Base-by-base conservation (phyloP, 1,284 basidiomycete genomes). In the Gomphus sp. region DNA sequence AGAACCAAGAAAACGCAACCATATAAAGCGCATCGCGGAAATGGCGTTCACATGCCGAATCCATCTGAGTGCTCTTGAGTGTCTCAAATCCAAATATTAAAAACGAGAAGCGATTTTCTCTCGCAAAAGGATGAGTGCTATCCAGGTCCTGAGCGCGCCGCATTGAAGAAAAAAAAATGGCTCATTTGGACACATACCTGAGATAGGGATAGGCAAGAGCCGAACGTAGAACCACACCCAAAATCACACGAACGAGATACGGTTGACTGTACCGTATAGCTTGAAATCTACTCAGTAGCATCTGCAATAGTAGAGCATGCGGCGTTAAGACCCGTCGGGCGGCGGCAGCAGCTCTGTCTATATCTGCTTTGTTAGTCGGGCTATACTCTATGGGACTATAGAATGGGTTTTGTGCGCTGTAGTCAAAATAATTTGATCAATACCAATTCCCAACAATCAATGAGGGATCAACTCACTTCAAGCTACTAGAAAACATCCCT, bases 11-110 rank as follows among this genome's bases (percentile, higher is more conserved):
- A 64, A 93, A 91, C 0, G 91, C 93, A 1, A 87, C 80, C 10
- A 75, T 73, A 71, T 93, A 98, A 11, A 99, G 74, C 53, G 78
- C 79, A 63, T 91, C 82, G 52, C 97, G 81, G 58, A 95, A 74
- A 28, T 81, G 72, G 63, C 85, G 79, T 72, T 99, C 96, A 60
- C 93, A 88, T 60, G 85, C 83, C 0, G 84, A 78, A 69, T 99
- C 97, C 65, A 98, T 76, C 62, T 86, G 81, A 34, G 91, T 95
- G 63, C 91, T 92, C 66, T 91, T 90, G 43, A 99, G 73, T 1
- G 93, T 82, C 69, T 97, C 93, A 69, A 99, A 94, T 0, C 92
- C 95, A 67, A 99, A 97, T 2, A 95, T 76, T 9, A 98, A 75
- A 66, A 99, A 85, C 0, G 90, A 87, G 69, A 96, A 95, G 18